These are phyloP conservation scores for Dissophora globulifera DNA, from an alignment of 192 early-diverging fungal genomes.

Conservation along the genomic window DNA sequence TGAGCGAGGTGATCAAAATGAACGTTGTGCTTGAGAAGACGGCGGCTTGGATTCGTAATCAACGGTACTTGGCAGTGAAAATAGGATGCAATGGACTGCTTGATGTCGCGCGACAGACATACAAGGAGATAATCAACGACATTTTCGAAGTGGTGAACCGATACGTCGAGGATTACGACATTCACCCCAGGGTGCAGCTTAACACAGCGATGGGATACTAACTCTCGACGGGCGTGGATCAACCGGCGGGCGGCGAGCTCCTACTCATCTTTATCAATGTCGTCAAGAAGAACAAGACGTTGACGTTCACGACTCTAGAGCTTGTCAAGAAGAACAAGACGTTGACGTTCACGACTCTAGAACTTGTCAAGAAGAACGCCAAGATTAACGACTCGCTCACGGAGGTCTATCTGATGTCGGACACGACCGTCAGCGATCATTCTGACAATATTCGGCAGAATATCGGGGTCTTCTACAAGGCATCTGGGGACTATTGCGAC, in stretches of 20 bases:
- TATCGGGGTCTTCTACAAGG: constrained; percentile 74
- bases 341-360: constrained; percentile 78
- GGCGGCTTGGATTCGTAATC: constrained; percentile 80
- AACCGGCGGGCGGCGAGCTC: constrained; percentile 51
- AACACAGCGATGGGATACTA: constrained; percentile 71
- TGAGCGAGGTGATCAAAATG: constrained; percentile 68
- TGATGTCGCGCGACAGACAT: constrained; percentile 86
- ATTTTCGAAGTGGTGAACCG: constrained; percentile 69
- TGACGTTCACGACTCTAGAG: too few relatives aligned
- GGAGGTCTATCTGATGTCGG: constrained; percentile 86
- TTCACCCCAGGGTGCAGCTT: constrained; percentile 76
- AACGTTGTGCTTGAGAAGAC: constrained; percentile 77
- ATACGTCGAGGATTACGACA: constrained; percentile 63
- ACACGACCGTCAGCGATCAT: constrained; percentile 69
- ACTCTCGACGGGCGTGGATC: constrained; percentile 58
- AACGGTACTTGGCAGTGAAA: constrained; percentile 89
- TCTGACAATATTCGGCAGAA: constrained; percentile 62
- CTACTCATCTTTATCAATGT: constrained; percentile 82
- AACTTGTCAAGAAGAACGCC: constrained; percentile 84
- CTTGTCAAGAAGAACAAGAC: constrained; percentile 70
- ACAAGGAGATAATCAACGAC: constrained; percentile 79
- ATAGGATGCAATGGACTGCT: constrained; percentile 85
- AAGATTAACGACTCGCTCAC: constrained; percentile 83
- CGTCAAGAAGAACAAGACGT: too few relatives aligned
- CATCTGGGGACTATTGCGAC: constrained; percentile 80